A percentile compares a stretch with the other conserved stretches of the same genome.
phyloP scores from a whole-genome alignment of 1,284 basidiomycete species.

The Tylopilus sp. region DNA sequence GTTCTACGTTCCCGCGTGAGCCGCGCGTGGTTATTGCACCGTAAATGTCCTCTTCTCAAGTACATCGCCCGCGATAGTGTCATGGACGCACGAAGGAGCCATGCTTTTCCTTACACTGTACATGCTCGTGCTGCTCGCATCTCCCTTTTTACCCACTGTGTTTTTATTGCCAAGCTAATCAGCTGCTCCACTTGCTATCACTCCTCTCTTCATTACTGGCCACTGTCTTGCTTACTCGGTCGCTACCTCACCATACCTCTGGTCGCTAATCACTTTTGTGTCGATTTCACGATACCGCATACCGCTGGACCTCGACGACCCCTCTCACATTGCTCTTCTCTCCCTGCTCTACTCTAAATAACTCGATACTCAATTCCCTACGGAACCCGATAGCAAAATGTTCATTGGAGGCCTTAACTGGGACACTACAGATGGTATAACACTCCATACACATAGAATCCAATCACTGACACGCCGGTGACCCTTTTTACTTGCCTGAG shows the following conservation, averaged over 20 bases:
- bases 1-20: conserved; percentile 6
- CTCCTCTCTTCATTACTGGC: conserved; percentile 38
- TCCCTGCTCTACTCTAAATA: conserved; percentile 32
- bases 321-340: conserved; percentile 24
- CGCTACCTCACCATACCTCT: conserved; percentile 35
- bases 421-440: conserved; percentile 94
- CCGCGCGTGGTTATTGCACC: conserved; percentile 9
- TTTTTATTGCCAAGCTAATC: conserved; percentile 31
- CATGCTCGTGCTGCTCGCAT: conserved; percentile 15
- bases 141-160: conserved; percentile 19
- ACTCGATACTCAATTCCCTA: conserved; percentile 36
- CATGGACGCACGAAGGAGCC: conserved; percentile 24
- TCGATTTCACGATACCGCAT: conserved; percentile 37
- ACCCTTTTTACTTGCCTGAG: conserved; percentile 28
- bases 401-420: conserved; percentile 97
- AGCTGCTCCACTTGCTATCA: conserved; percentile 25
- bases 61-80: conserved; percentile 25
- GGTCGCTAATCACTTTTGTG: conserved; percentile 35
- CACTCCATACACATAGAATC: conserved; percentile 38
- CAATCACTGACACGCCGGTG: conserved; percentile 37
- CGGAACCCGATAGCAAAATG: conserved; percentile 79
- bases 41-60: conserved; percentile 11
- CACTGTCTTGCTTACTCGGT: conserved; percentile 35
- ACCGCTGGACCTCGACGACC: conserved; percentile 32
- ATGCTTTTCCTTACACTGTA: conserved; percentile 22